Conservation (phyloP, 2,329 filamentous ascomycete genomes). For the Plenodomus biglobosus region DNA sequence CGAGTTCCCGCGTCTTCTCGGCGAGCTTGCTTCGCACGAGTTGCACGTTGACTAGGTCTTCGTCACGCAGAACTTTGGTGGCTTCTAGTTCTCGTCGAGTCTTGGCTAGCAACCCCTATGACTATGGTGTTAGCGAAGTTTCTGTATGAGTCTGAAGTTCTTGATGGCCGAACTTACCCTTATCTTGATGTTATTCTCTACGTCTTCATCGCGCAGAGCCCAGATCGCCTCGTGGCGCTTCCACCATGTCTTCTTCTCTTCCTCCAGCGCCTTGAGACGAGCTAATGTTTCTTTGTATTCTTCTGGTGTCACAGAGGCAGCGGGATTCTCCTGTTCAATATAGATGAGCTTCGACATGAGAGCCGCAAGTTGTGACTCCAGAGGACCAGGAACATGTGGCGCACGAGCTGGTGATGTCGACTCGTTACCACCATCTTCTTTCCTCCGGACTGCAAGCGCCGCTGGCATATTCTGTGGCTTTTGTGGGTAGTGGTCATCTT, state of each 20-base stretch:
- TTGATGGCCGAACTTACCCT: conserved; percentile 19
- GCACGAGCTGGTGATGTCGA: conserved; percentile 19
- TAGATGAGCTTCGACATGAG: conserved; percentile 44
- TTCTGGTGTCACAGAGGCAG: conserved; percentile 40
- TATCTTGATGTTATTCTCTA: conserved; percentile 49
- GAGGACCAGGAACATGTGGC: conserved; percentile 36
- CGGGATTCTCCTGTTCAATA: conserved; percentile 39
- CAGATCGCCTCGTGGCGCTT: conserved; percentile 47
- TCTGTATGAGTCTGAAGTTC: neutral
- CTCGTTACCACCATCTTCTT: conserved; percentile 15
- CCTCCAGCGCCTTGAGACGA: conserved; percentile 39
- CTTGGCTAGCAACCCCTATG: conserved; percentile 41
- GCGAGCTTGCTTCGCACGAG: conserved; percentile 45
- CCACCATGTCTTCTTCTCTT: conserved; percentile 41
- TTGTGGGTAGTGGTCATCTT: conserved; percentile 32
- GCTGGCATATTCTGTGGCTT: conserved; percentile 29
- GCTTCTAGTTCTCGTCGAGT: conserved; percentile 45
- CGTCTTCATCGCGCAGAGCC: conserved; percentile 47
- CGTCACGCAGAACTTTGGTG: conserved; percentile 46
- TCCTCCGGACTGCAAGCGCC: conserved; percentile 14
- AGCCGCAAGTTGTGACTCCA: conserved; percentile 41
- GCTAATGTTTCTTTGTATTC: conserved; percentile 40
- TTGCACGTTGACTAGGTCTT: conserved; percentile 47
- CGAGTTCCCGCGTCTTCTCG: conserved; percentile 44
- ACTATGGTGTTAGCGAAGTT: conserved; percentile 1